These are phyloP conservation scores for Fusarium nodosum DNA, from an alignment of 2,329 filamentous ascomycete species.

Conservation along the genomic window DNA sequence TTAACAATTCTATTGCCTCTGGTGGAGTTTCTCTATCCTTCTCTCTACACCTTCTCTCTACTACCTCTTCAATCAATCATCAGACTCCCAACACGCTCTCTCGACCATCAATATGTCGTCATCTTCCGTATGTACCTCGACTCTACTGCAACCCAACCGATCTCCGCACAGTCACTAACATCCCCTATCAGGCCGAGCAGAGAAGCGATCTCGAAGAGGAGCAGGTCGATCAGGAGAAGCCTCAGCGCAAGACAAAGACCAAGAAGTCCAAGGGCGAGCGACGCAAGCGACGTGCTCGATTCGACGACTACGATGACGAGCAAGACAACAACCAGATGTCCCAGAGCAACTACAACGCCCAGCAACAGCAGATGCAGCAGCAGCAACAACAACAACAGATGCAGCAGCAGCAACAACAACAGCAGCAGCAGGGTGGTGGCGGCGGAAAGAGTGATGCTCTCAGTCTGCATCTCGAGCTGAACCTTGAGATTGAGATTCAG, in stretches of 20 bases:
- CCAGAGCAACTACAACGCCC: conserved; percentile 31
- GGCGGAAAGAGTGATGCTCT: conserved; percentile 56
- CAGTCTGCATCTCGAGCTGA: conserved; percentile 80
- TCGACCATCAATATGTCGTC: conserved; percentile 29
- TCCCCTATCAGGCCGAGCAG: conserved; percentile 19
- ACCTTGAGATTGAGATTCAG: conserved; percentile 86
- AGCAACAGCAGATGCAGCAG: conserved; percentile 39
- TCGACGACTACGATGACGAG: conserved; percentile 37
- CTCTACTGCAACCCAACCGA: background rate
- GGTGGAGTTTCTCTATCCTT: conserved; percentile 33
- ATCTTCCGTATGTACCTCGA: conserved; percentile 26
- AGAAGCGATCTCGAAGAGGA: conserved; percentile 40
- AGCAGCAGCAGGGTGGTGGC: conserved; percentile 25
- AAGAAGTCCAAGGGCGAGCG: conserved; percentile 42
- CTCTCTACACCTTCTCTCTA: conserved; percentile 27
- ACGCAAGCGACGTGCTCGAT: conserved; percentile 39
- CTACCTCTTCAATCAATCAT: conserved; percentile 3
- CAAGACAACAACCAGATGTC: conserved; percentile 34
- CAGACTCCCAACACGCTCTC: background rate
- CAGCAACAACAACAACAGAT: conserved; percentile 37
- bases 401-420: conserved; percentile 32
- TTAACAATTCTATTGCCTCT: conserved; percentile 19
- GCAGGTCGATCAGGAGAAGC: conserved; percentile 38
- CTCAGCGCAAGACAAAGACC: conserved; percentile 38
- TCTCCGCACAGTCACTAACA: conserved; percentile 9